Evolutionary conservation across 495 filamentous ascomycete genomes (phyloP), one percentile per base, ranked within the genome.

Genomic region (Delitschia confertaspora): DNA sequence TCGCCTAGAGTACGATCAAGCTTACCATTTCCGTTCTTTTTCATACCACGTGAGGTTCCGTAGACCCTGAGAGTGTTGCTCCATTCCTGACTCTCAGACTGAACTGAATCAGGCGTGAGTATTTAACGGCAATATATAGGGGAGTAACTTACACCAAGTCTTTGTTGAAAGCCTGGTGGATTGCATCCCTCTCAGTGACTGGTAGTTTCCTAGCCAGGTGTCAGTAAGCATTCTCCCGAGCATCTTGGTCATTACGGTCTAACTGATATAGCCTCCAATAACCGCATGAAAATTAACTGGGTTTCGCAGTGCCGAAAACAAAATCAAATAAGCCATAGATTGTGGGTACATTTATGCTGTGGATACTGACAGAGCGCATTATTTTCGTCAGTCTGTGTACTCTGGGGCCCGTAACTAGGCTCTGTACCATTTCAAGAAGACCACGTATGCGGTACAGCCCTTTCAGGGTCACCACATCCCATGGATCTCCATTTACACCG

Each of bases 181-280:
- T 23, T 4, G 20, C 29, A 2, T 33, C 20, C 31, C 40, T 9
- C 40, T 44, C 16, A 3, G 7, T 20, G 6, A n/a, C 9, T 6
- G 40, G 9, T 3, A 3, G 11, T 2, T 19, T 23, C 3, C 7
- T 19, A 21, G 35, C 5, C n/a, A 6, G 3, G 17, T 14, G 30
- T 21, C 3, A 9, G 6, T 9, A n/a, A 44, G 30, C 20, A 6
- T 16, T 33, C 21, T 14, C 9, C 40, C 40, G 6, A 31, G 40
- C n/a, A 44, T 19, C 24, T 44, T 44, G 16, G 40, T 44, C 40
- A 44, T 44, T 9, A 44, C 29, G 16, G 35, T 33, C 22, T 27
- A 34, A 18, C 13, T 14, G 29, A 34, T 19, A 10, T 4, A 44
- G 6, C 40, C 40, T 6, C 30, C 40, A 6, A 21, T 20, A 16